Evolutionary conservation across 1,284 basidiomycete genomes (phyloP).

Genomic region (Hypsizygus ulmarius): DNA sequence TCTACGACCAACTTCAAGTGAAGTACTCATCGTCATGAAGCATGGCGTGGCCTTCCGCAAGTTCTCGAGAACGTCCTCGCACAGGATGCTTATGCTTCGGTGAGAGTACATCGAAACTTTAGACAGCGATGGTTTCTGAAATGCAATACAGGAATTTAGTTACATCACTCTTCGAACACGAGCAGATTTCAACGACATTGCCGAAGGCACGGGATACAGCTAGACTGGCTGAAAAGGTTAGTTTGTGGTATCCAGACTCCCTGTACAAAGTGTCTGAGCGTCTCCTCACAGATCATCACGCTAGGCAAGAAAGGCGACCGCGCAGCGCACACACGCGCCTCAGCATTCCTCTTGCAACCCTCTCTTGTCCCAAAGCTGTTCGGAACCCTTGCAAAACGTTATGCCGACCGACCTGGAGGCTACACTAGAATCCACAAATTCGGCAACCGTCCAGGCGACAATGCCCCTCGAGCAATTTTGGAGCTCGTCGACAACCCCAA

Average conservation of each 20-base stretch:
- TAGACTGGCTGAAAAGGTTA: constrained; percentile 89
- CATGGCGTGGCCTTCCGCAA: constrained; percentile 90
- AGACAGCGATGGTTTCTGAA: constrained; percentile 7
- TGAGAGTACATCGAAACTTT: constrained; percentile 29
- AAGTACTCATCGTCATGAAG: constrained; percentile 59
- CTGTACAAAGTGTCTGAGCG: constrained; percentile 10
- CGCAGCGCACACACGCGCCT: constrained; percentile 62
- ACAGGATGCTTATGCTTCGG: constrained; percentile 87
- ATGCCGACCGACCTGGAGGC: constrained; percentile 83
- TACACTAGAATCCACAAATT: constrained; percentile 94
- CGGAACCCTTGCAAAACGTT: constrained; percentile 77
- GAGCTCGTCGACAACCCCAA: constrained; percentile 93
- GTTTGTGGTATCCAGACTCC: neutral
- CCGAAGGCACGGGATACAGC: constrained; percentile 95
- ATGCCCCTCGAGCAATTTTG: constrained; percentile 90
- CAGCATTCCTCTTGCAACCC: constrained; percentile 74
- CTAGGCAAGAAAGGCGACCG: constrained; percentile 81
- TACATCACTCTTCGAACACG: constrained; percentile 92
- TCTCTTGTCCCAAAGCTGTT: constrained; percentile 80
- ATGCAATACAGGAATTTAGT: constrained; percentile 77
- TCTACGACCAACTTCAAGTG: too few relatives aligned
- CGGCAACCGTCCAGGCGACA: constrained; percentile 88
- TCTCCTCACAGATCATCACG: constrained; percentile 70
- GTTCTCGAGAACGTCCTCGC: constrained; percentile 83
- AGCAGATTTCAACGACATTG: constrained; percentile 94